Evolutionary conservation across 768 basidiomycete genomes (phyloP).

Genomic region (Kwoniella europaea): DNA sequence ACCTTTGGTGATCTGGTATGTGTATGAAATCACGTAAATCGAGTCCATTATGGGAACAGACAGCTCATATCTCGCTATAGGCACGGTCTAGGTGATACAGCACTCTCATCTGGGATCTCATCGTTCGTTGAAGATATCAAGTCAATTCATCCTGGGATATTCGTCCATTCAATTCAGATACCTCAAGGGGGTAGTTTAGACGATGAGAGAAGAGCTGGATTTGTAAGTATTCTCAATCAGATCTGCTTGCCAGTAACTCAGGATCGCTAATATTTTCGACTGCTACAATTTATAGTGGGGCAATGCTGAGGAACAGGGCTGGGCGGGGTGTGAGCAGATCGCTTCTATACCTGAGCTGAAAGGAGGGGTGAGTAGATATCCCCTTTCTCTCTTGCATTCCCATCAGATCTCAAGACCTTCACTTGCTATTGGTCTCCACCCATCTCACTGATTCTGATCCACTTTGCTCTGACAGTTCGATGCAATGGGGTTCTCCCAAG

Average conservation of each 20-base stretch:
- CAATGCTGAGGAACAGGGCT: slow-evolving; percentile 53
- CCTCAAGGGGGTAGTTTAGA: slow-evolving; percentile 47
- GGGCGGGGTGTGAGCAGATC: slow-evolving; percentile 53
- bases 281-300: slow-evolving; percentile 54
- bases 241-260: background rate
- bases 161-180: slow-evolving; percentile 57
- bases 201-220: slow-evolving; percentile 57
- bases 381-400: too few relatives aligned
- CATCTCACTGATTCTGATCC: too few relatives aligned
- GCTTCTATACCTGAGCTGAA: slow-evolving; percentile 48
- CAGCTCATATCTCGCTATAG: slow-evolving; percentile 25
- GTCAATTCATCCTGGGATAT: slow-evolving; percentile 51
- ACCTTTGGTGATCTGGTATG: slow-evolving; percentile 50
- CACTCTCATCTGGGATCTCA: slow-evolving; percentile 54
- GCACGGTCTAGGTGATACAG: slow-evolving; percentile 61
- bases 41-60: background rate
- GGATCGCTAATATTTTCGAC: slow-evolving; percentile 3
- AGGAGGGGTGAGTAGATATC: slow-evolving; percentile 34
- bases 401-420: too few relatives aligned
- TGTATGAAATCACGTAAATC: background rate
- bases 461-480: slow-evolving; percentile 50
- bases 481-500: slow-evolving; percentile 61
- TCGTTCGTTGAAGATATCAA: slow-evolving; percentile 55
- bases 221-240: slow-evolving; percentile 28
- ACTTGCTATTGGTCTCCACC: too few relatives aligned